These are phyloP conservation scores for Sphaerulina populicola DNA, from an alignment of 2,329 filamentous ascomycete species.

Conservation along the genomic window DNA sequence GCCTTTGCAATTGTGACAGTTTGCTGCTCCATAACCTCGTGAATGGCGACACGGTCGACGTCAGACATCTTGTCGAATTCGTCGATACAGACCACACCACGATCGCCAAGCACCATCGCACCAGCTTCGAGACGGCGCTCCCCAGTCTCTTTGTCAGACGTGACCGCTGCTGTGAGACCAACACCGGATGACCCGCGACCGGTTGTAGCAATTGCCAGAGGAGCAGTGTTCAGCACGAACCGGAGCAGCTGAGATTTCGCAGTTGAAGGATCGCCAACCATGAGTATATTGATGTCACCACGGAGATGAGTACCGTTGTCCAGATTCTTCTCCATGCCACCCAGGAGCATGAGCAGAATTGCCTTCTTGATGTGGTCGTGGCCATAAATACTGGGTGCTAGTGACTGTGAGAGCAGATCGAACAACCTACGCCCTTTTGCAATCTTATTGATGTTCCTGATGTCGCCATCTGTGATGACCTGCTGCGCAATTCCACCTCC, in stretches of 20 bases:
- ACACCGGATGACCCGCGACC: constrained; percentile 91
- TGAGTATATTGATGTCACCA: constrained; percentile 97
- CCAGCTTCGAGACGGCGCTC: constrained; percentile 90
- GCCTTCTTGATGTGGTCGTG: constrained; percentile 98
- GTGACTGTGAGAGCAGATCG: constrained; percentile 81
- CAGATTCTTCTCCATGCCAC: constrained; percentile 96
- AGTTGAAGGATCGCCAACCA: constrained; percentile 97
- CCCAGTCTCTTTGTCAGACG: constrained; percentile 92
- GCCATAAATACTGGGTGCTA: constrained; percentile 93
- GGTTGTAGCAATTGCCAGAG: constrained; percentile 91
- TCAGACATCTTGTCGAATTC: constrained; percentile 99
- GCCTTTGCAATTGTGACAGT: constrained; percentile 98
- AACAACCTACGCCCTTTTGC: constrained; percentile 91
- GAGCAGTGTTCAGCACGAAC: constrained; percentile 94
- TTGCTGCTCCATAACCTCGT: constrained; percentile 99
- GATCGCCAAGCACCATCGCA: constrained; percentile 96
- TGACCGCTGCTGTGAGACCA: constrained; percentile 93
- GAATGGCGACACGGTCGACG: constrained; percentile 92
- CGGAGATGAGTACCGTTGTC: constrained; percentile 96
- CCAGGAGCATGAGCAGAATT: constrained; percentile 86
- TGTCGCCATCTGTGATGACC: constrained; percentile 89
- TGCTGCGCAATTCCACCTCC: constrained; percentile 88
- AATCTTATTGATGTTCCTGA: constrained; percentile 97
- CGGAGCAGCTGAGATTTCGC: constrained; percentile 96
- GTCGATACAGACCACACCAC: constrained; percentile 96